These are phyloP conservation scores for Phlyctochytrium arcticum DNA, from an alignment of 192 early-diverging fungal species.

Conservation along the genomic window DNA sequence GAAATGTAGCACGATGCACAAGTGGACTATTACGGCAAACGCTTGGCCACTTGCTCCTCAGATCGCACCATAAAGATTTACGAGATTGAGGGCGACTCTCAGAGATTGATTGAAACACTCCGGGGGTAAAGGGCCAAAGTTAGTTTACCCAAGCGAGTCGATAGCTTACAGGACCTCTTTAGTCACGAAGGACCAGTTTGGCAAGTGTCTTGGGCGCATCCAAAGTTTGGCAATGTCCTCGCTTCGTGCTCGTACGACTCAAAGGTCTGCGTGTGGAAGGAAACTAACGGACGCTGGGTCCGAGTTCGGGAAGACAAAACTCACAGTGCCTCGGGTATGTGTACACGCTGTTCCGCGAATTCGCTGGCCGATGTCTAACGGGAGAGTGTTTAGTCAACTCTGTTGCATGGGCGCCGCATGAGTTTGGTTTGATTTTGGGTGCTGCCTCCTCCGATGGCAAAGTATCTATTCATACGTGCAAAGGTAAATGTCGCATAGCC, in stretches of 20 bases:
- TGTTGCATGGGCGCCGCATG: conserved; percentile 95
- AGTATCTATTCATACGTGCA: conserved; percentile 87
- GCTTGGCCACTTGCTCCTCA: conserved; percentile 96
- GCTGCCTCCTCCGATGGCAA: conserved; percentile 95
- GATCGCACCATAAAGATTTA: conserved; percentile 93
- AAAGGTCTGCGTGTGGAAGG: conserved; percentile 93
- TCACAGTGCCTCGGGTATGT: conserved; percentile 85
- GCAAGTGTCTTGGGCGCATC: conserved; percentile 99
- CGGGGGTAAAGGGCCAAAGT: conserved; percentile 54
- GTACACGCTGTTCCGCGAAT: not conserved
- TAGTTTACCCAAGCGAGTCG: not conserved
- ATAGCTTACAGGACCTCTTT: not conserved
- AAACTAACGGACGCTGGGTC: conserved; percentile 73
- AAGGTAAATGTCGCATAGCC: conserved; percentile 65
- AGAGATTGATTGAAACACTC: conserved; percentile 64
- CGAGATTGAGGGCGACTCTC: conserved; percentile 74
- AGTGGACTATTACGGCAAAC: conserved; percentile 80
- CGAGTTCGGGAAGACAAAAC: conserved; percentile 80
- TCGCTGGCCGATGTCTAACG: not conserved
- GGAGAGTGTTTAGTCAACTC: conserved; percentile 72
- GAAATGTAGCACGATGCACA: conserved; percentile 80
- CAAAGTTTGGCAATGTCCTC: conserved; percentile 92
- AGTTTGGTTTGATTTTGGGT: conserved; percentile 86
- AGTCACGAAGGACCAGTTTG: conserved; percentile 98
- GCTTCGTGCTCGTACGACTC: conserved; percentile 96